Percentiles rank a stretch among this genome's conserved stretches.
phyloP scores from a whole-genome alignment of 192 early-diverging fungal species.

The Linnemannia schmuckeri region DNA sequence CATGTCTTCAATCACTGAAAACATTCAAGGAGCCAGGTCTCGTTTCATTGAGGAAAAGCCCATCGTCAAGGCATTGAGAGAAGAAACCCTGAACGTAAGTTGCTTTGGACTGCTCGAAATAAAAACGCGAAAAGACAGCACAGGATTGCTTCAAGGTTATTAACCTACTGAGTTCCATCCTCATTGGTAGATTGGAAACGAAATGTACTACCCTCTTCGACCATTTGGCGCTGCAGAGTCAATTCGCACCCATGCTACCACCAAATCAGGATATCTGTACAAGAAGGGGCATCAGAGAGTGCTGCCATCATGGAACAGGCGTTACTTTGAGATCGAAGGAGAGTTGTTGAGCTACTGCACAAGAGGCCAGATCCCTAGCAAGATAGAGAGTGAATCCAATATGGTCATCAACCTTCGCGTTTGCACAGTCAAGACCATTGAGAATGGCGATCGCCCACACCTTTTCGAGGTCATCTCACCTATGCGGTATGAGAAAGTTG shows the following conservation, averaged over 20 bases:
- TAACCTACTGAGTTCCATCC: not conserved
- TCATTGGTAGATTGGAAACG: slow-evolving; percentile 33
- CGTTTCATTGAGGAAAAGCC: slow-evolving; percentile 48
- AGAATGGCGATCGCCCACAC: slow-evolving; percentile 77
- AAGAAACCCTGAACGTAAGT: slow-evolving; percentile 40
- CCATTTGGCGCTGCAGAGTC: slow-evolving; percentile 36
- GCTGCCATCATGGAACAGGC: slow-evolving; percentile 82
- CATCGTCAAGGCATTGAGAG: slow-evolving; percentile 44
- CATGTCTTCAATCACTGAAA: slow-evolving; percentile 82
- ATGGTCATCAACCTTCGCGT: slow-evolving; percentile 77
- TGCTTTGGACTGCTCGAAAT: not conserved
- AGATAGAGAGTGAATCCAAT: slow-evolving; percentile 66
- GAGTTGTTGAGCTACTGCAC: slow-evolving; percentile 67
- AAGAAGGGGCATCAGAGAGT: slow-evolving; percentile 81
- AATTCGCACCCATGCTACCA: slow-evolving; percentile 52
- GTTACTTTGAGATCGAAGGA: slow-evolving; percentile 80
- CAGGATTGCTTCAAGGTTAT: slow-evolving; percentile 2
- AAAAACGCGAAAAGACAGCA: not conserved
- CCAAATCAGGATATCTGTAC: slow-evolving; percentile 84
- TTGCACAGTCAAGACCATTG: slow-evolving; percentile 77
- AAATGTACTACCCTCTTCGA: slow-evolving; percentile 56
- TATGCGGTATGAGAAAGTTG: slow-evolving; percentile 61
- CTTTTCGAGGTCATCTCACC: slow-evolving; percentile 90
- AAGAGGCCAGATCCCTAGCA: slow-evolving; percentile 33
- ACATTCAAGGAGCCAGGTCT: slow-evolving; percentile 40